Evolutionary conservation across 2,329 filamentous ascomycete genomes (phyloP).

Genomic region (Ascosphaera apis): DNA sequence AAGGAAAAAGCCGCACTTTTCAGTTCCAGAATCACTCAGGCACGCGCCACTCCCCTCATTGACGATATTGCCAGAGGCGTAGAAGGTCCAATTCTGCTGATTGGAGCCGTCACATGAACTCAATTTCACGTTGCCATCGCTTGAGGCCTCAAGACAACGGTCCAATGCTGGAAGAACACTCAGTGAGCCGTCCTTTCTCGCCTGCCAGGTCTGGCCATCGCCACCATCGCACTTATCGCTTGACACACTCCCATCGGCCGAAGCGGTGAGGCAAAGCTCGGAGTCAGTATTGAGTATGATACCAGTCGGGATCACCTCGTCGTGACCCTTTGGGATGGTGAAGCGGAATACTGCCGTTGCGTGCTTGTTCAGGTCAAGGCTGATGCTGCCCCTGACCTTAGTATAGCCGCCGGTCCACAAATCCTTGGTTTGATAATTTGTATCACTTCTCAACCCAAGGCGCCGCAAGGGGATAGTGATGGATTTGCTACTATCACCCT

Average conservation of each 20-base stretch:
- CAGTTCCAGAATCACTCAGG: slow-evolving; percentile 16
- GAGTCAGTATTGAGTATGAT: slow-evolving; percentile 28
- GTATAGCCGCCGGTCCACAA: slow-evolving; percentile 20
- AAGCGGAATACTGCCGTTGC: slow-evolving; percentile 23
- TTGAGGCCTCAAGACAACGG: too few species aligned
- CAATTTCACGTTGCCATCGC: too few species aligned
- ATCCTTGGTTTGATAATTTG: slow-evolving; percentile 16
- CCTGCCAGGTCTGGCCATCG: slow-evolving; percentile 23
- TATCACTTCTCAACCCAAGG: slow-evolving; percentile 15
- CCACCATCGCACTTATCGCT: slow-evolving; percentile 18
- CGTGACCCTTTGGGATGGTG: slow-evolving; percentile 10
- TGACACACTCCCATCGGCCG: slow-evolving; percentile 7
- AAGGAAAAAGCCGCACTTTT: slow-evolving; percentile 15
- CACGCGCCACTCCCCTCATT: slow-evolving; percentile 14
- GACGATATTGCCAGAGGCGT: slow-evolving; percentile 21
- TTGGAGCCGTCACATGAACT: slow-evolving; percentile 24
- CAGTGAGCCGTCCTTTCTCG: slow-evolving; percentile 13
- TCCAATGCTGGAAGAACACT: slow-evolving; percentile 14
- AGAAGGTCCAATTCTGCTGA: slow-evolving; percentile 19
- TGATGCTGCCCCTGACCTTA: slow-evolving; percentile 8
- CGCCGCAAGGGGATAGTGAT: slow-evolving; percentile 14
- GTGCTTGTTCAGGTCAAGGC: slow-evolving; percentile 14
- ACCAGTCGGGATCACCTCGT: slow-evolving; percentile 20
- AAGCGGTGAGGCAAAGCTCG: slow-evolving; percentile 20
- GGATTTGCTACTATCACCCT: slow-evolving; percentile 12